Conservation (phyloP, 305 asterid species). For the Nicotiana rustica region DNA sequence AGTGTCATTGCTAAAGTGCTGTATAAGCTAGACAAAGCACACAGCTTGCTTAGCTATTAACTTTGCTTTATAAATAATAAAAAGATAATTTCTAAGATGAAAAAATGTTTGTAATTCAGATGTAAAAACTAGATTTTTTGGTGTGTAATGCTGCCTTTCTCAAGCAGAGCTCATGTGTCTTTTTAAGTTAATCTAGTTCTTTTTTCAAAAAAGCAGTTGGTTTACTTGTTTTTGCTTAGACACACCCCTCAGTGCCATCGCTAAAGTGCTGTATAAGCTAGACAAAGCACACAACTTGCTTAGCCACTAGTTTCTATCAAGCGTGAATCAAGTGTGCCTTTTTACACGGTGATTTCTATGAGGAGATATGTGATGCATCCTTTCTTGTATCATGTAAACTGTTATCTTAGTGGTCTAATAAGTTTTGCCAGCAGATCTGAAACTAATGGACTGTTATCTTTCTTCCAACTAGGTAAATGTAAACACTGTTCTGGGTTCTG, state of each 20-base stretch:
- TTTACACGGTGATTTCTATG: not conserved
- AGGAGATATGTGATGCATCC: conserved; percentile 1
- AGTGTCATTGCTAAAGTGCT: not conserved
- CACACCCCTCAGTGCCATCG: not conserved
- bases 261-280: conserved; percentile 17
- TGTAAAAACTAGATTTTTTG: not conserved
- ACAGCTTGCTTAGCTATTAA: not conserved
- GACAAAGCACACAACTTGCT: not conserved
- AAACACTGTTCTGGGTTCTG: conserved; percentile 81
- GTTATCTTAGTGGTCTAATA: conserved; percentile 9
- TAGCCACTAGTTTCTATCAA: not conserved
- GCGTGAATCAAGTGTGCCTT: conserved; percentile 13
- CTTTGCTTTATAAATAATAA: not conserved
- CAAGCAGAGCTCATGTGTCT: not conserved
- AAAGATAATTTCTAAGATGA: not conserved
- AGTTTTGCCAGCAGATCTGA: conserved; percentile 29
- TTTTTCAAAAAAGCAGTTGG: not conserved
- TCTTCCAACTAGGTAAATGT: conserved; percentile 65
- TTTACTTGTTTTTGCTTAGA: not conserved
- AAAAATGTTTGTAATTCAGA: not conserved
- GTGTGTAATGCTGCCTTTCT: conserved; percentile 12
- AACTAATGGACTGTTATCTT: conserved; percentile 21
- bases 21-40: conserved; percentile 17
- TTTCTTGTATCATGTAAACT: not conserved
- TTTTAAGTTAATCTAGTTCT: not conserved